Percentiles rank a stretch among this genome's conserved stretches.
These are phyloP conservation scores for Syzygium syzygioides DNA, from an alignment of 441 rosid genomes.

Conservation along the genomic window DNA sequence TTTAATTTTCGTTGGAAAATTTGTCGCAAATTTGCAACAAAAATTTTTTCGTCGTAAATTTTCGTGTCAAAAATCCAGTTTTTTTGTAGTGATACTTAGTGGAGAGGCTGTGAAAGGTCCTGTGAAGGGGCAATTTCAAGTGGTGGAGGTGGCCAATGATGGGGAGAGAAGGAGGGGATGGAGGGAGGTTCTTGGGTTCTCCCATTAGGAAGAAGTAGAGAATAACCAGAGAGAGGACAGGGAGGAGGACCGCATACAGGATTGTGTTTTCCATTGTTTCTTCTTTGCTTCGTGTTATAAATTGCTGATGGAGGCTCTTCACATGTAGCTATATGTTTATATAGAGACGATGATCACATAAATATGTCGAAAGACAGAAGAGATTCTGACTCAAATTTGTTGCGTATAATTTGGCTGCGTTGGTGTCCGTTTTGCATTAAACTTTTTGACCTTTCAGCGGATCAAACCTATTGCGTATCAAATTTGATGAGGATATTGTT, in stretches of 20 bases:
- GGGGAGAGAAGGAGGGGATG: neutral
- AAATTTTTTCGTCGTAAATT: too few species aligned
- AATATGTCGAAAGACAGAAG: neutral
- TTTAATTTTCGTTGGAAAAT: too few species aligned
- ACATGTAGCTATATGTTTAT: neutral
- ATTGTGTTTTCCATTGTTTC: neutral
- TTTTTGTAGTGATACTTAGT: too few species aligned
- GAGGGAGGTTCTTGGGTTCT: neutral
- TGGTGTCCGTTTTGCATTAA: neutral
- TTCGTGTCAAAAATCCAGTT: too few species aligned
- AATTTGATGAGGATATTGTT: neutral
- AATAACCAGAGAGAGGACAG: neutral
- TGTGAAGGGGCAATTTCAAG: neutral
- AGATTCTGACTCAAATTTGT: neutral
- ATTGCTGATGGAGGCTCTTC: neutral
- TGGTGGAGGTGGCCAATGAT: constrained; percentile 1
- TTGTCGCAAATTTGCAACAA: too few species aligned
- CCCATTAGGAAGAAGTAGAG: neutral
- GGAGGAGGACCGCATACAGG: neutral
- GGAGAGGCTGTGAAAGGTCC: neutral
- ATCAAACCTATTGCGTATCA: neutral
- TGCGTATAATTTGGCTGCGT: neutral
- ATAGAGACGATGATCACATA: neutral
- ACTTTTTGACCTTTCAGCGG: neutral
- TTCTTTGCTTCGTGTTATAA: neutral